Evolutionary conservation across 2,329 filamentous ascomycete species (phyloP), one percentile per base, ranked within the genome.

Genomic region (Penicillium griseofulvum): DNA sequence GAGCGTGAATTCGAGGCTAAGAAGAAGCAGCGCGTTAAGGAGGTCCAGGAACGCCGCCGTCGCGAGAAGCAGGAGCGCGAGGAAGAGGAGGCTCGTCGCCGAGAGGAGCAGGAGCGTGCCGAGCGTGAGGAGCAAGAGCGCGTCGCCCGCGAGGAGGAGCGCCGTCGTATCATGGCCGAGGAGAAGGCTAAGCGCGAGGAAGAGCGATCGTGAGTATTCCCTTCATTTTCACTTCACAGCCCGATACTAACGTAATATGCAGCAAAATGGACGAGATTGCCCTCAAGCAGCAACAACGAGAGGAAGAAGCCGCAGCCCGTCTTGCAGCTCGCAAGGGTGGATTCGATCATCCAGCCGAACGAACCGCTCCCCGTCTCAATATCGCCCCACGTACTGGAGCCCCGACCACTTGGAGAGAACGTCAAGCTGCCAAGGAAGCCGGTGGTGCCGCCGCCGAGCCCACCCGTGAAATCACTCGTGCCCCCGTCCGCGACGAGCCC

Each of bases 1-100:
- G 91, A 97, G 81, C 87, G 88, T 62, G 94, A 99, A 72, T 84
- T 97, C 55, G 90, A 97, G 80, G 89, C 88, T 76, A 91, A 95
- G 79, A 96, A 97, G 76, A 84, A 87, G 37, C 83, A 86, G 62
- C 90, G 94, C 68, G 87, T 91, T 77, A 93, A 91, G 82, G 91
- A 97, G 74, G 86, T 89, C 69, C 87, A 89, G 66, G 93, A 97
- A 71, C 85, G 86, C 65, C 87, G 88, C 74, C 83, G 90, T 53
- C 86, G 88, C 54, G 91, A 97, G 83, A 91, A 87, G 79, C 83
- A 85, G 54, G 91, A 95, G 77, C 84, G 82, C 48, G 92, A 96
- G 74, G 92, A 94, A 74, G 86, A 86, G 70, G 92, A 96, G 78
- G 85, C 87, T 53, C 83, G 83, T 61, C 81, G 87, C 54, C 83